Evolutionary conservation across 208 protist genomes (phyloP).

Genomic region (Trypanosoma platydactyli): DNA sequence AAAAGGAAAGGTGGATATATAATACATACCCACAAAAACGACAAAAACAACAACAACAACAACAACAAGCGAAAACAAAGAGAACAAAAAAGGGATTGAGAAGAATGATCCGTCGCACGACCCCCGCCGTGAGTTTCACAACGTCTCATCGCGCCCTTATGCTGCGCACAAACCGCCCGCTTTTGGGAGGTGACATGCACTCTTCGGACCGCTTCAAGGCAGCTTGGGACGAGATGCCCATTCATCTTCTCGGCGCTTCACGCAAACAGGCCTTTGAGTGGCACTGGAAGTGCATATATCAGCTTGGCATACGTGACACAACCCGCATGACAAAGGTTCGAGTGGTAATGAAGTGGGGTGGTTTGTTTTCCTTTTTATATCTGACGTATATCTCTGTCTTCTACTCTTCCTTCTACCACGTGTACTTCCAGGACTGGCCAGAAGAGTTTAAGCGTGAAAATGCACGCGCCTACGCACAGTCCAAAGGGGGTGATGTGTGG

Average conservation of each 20-base stretch:
- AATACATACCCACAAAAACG: not conserved
- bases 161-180: constrained; percentile 57
- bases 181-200: constrained; percentile 80
- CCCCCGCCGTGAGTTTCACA: constrained; percentile 81
- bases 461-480: constrained; percentile 67
- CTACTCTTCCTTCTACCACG: constrained; percentile 73
- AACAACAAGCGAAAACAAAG: not conserved
- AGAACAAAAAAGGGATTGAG: constrained; percentile 10
- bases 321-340: constrained; percentile 74
- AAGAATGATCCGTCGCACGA: constrained; percentile 73
- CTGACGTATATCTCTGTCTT: constrained; percentile 74
- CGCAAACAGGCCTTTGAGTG: constrained; percentile 78
- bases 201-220: constrained; percentile 81
- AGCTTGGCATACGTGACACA: constrained; percentile 73
- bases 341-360: constrained; percentile 67
- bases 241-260: constrained; percentile 64
- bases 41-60: not conserved
- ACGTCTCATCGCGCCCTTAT: constrained; percentile 75
- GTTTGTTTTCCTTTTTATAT: constrained; percentile 67
- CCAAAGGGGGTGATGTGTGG: constrained; percentile 79
- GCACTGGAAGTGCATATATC: constrained; percentile 76
- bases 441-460: constrained; percentile 82
- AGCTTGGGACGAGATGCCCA: constrained; percentile 81
- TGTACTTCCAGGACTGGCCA: constrained; percentile 78
- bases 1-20: not conserved